phyloP scores from a whole-genome alignment of 2,329 filamentous ascomycete species.

The Dichotomopilus funicola region DNA sequence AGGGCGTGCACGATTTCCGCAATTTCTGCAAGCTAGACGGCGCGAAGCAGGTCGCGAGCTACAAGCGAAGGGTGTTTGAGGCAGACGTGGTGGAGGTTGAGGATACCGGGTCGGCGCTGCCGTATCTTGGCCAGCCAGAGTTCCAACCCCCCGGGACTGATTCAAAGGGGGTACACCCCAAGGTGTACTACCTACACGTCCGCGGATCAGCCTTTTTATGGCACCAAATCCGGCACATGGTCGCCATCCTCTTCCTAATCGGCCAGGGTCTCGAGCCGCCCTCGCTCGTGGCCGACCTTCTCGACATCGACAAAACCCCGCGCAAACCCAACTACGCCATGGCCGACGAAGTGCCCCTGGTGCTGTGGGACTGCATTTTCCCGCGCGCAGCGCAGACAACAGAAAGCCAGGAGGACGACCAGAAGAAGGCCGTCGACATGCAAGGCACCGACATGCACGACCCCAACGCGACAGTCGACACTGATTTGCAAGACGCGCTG shows the following conservation, averaged over 20 bases:
- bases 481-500: constrained; percentile 48
- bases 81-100: constrained; percentile 69
- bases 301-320: constrained; percentile 66
- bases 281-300: constrained; percentile 62
- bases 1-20: constrained; percentile 86
- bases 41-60: constrained; percentile 82
- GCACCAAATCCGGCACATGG: constrained; percentile 96
- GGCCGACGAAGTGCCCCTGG: constrained; percentile 82
- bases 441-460: constrained; percentile 27
- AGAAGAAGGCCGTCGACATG: not conserved
- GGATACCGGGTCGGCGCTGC: constrained; percentile 46
- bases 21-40: constrained; percentile 96
- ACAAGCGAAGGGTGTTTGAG: constrained; percentile 70
- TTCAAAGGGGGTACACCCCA: constrained; percentile 36
- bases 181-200: constrained; percentile 82
- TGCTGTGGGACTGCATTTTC: constrained; percentile 95
- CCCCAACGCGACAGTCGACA: constrained; percentile 24
- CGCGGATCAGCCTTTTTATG: constrained; percentile 90
- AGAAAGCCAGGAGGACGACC: constrained; percentile 27
- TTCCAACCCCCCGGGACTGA: constrained; percentile 33
- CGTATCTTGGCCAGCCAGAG: constrained; percentile 45
- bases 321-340: constrained; percentile 82
- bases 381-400: constrained; percentile 34
- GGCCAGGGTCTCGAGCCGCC: constrained; percentile 81
- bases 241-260: constrained; percentile 84